Conservation (phyloP, 2,329 filamentous ascomycete genomes). For the Rhexocercosporidium sp. region DNA sequence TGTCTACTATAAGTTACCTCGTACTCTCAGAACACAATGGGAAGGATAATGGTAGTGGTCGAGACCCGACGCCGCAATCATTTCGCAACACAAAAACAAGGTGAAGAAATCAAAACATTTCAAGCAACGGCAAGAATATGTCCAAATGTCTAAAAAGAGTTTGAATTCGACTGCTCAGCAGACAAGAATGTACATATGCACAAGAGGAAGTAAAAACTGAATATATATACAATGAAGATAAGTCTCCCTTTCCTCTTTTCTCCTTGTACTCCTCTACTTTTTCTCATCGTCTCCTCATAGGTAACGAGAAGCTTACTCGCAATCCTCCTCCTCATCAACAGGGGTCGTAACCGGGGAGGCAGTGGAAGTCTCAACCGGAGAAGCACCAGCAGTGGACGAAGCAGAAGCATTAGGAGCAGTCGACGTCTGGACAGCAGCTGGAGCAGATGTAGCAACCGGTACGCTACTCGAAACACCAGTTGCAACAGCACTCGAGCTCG, state of each 20-base stretch:
- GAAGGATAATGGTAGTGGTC: no score
- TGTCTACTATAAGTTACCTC: no score
- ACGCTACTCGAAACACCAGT: neutral
- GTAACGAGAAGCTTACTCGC: neutral
- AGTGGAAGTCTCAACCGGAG: neutral
- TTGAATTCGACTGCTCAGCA: neutral
- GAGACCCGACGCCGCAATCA: no score
- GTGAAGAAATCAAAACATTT: neutral
- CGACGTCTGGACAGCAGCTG: neutral
- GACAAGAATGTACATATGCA: constrained; percentile 1
- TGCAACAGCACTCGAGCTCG: neutral
- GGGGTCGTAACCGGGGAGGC: neutral
- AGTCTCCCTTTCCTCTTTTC: neutral
- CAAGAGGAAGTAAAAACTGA: neutral
- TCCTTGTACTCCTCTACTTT: neutral
- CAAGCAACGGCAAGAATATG: no score
- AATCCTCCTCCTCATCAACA: constrained; percentile 1
- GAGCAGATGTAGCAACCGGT: neutral
- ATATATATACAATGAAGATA: constrained; percentile 8
- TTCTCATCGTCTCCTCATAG: neutral
- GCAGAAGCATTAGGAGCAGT: neutral
- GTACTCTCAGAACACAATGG: no score
- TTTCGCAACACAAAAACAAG: no score
- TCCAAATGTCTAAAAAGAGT: no score
- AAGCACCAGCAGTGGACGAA: neutral